Evolutionary conservation across 495 filamentous ascomycete genomes (phyloP).

Genomic region (Apiosordaria backusii): DNA sequence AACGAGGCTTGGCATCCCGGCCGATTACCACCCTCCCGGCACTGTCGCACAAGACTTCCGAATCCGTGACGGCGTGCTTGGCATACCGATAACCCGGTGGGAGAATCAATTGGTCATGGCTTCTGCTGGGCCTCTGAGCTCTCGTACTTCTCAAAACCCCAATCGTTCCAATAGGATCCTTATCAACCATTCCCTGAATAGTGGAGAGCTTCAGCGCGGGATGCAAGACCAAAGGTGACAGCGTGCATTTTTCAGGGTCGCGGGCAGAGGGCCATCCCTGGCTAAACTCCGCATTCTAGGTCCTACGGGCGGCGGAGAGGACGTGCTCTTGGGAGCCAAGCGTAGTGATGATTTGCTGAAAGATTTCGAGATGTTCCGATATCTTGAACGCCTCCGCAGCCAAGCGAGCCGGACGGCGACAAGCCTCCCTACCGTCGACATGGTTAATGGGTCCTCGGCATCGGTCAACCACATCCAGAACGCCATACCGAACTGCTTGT

Average conservation of each 20-base stretch:
- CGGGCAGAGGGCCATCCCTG: too few species aligned
- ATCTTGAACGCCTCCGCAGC: neutral
- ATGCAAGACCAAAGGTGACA: neutral
- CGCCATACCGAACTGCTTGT: neutral
- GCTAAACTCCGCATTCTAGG: neutral
- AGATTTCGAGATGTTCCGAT: neutral
- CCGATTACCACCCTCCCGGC: neutral
- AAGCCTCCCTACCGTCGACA: neutral
- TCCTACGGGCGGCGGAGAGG: neutral
- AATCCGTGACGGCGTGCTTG: slow-evolving; percentile 6
- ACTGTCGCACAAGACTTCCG: neutral
- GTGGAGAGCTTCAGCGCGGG: too few species aligned
- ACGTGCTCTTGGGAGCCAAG: too few species aligned
- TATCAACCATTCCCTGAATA: neutral
- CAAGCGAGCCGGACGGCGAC: neutral
- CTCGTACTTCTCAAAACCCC: neutral
- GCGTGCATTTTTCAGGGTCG: neutral
- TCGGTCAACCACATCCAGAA: neutral
- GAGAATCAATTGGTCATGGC: neutral
- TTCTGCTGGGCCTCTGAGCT: neutral
- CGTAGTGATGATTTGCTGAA: neutral
- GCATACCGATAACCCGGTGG: slow-evolving; percentile 1
- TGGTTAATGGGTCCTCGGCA: neutral
- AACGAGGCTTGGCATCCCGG: neutral
- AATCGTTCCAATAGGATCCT: neutral